Percentiles rank a stretch among this genome's conserved stretches.
Conservation (phyloP, 345 rosid genomes). For the Dipteronia sinensis region DNA sequence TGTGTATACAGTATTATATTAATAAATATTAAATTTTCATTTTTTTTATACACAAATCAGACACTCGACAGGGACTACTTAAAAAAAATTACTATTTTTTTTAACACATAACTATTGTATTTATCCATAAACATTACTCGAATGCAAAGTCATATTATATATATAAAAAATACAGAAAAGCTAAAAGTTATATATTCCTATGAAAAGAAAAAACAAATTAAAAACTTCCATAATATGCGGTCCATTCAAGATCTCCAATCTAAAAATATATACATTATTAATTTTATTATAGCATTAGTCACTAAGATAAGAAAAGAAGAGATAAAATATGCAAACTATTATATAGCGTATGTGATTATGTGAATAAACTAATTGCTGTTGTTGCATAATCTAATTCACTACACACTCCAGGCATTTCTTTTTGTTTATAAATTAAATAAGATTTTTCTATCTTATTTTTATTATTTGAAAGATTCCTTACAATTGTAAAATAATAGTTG, state of each 20-base stretch:
- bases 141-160: background rate
- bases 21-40: too few species aligned
- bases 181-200: background rate
- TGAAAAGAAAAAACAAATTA: background rate
- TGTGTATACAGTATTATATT: too few species aligned
- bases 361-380: background rate
- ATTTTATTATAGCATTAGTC: background rate
- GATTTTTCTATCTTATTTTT: background rate
- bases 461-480: conserved; percentile 10
- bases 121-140: too few species aligned
- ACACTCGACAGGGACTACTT: too few species aligned
- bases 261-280: background rate
- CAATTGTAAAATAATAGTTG: background rate
- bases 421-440: background rate
- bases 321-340: background rate
- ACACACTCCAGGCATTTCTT: background rate
- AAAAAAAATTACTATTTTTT: too few species aligned
- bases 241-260: background rate
- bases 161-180: background rate
- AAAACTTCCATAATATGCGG: conserved; percentile 6
- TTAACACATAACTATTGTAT: too few species aligned
- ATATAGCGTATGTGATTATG: background rate
- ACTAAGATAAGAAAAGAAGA: background rate
- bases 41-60: too few species aligned
- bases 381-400: background rate